Evolutionary conservation across 2,329 filamentous ascomycete species (phyloP), one percentile per base, ranked within the genome.

Genomic region (Cytospora chrysosperma): DNA sequence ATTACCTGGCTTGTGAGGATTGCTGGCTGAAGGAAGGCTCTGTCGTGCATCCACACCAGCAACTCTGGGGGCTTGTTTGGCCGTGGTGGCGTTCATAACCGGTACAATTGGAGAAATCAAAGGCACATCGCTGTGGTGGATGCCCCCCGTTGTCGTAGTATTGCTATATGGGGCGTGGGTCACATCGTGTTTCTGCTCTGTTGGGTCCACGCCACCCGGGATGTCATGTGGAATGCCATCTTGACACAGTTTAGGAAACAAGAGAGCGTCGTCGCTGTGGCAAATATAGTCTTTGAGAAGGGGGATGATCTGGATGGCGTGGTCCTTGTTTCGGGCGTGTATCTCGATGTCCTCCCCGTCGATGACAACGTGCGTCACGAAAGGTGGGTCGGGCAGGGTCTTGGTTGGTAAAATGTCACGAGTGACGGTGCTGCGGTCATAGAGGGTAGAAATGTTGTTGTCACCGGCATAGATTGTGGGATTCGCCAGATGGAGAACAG

Each of bases 331-430:
- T 43, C 1, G 27, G 13, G 56, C 24, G 19, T 28, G 50, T 4
- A 58, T 32, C 26, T 21, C 32, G 27, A 58, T 58, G 15, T 58
- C 30, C 28, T 58, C 56, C 5, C 56, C 56, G 17, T 50, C 56
- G 12, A 58, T 30, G 43, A 17, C 43, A 24, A 58, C 26, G 5
- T 13, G n/a, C 15, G 56, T 58, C 24, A 32, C 24, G 27, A 58
- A 4, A 4, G 37, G 56, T 1, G 47, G 56, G 6, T 49, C 26
- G 26, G 10, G 30, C 26, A 58, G 21, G 17, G 49, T 27, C 21
- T 21, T 30, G 15, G 24, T 13, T 4, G 26, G 37, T n/a, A 15
- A 17, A 4, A 34, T 19, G 1, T 21, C 43, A 4, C 56, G 43
- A 30, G 6, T 3, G 19, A 12, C n/a, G 37, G 30, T 28, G 1